Conservation (phyloP, 495 filamentous ascomycete species). For the Neurospora sp. region DNA sequence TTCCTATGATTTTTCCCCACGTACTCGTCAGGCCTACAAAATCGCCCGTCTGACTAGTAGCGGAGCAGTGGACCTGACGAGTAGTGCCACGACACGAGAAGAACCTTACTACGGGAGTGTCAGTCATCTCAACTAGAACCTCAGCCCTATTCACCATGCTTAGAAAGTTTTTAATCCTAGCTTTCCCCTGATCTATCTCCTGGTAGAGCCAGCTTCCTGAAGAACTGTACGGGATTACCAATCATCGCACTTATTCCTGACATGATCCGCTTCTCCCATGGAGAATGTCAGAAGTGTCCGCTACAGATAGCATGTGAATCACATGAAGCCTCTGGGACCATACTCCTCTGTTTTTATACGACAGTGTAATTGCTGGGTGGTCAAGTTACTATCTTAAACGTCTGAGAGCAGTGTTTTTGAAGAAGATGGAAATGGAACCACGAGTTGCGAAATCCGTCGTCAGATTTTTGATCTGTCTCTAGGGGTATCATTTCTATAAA, state of each 20-base stretch:
- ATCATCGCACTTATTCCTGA: not conserved
- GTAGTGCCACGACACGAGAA: not conserved
- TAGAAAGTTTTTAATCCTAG: not conserved
- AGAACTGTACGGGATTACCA: not conserved
- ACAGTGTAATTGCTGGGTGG: not conserved
- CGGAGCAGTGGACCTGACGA: too few relatives aligned
- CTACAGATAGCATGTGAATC: not conserved
- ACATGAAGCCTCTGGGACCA: not conserved
- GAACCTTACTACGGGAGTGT: not conserved
- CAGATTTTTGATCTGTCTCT: not conserved
- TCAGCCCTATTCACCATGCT: not conserved
- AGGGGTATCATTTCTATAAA: not conserved
- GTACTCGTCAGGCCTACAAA: too few relatives aligned
- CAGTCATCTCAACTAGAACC: not conserved
- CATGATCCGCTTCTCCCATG: not conserved
- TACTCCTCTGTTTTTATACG: too few relatives aligned
- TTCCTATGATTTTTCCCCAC: not conserved
- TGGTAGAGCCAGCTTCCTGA: not conserved
- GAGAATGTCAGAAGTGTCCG: not conserved
- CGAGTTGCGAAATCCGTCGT: not conserved
- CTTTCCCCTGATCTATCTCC: not conserved
- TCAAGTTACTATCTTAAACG: not conserved
- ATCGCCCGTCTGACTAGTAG: too few relatives aligned
- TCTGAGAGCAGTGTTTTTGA: not conserved
- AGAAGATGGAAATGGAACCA: not conserved